phyloP scores from a whole-genome alignment of 176 grass and related monocot species.

The Urochloa ruziziensis region DNA sequence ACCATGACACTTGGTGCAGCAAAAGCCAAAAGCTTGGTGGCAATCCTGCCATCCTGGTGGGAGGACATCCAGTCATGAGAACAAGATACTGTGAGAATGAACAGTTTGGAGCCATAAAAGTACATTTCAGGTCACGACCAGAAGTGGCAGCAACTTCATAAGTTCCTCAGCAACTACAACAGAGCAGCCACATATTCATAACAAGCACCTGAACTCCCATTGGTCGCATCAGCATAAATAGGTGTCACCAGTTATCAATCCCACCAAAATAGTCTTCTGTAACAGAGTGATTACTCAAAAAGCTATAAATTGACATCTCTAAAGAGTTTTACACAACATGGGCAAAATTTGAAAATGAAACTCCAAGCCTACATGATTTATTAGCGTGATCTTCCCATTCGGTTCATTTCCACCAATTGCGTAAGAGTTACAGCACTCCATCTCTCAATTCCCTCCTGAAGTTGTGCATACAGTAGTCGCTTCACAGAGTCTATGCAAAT shows the following conservation, averaged over 20 bases:
- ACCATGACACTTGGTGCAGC: background rate
- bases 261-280: background rate
- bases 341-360: background rate
- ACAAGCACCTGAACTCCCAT: background rate
- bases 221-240: background rate
- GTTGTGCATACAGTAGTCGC: slow-evolving; percentile 70
- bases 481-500: slow-evolving; percentile 83
- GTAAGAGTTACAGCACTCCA: slow-evolving; percentile 84
- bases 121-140: background rate
- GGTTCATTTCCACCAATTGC: slow-evolving; percentile 81
- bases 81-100: background rate
- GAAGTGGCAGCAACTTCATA: background rate
- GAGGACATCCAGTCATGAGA: background rate
- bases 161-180: background rate
- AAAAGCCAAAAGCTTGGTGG: background rate
- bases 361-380: slow-evolving; percentile 16
- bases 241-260: background rate
- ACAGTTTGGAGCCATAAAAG: background rate
- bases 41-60: background rate
- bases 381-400: slow-evolving; percentile 18
- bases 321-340: slow-evolving; percentile 12
- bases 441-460: slow-evolving; percentile 58
- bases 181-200: background rate
- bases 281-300: slow-evolving; percentile 23
- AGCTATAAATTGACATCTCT: slow-evolving; percentile 19